These are phyloP conservation scores for Canavalia ensiformis DNA, from an alignment of 306 rosid species.

Conservation along the genomic window DNA sequence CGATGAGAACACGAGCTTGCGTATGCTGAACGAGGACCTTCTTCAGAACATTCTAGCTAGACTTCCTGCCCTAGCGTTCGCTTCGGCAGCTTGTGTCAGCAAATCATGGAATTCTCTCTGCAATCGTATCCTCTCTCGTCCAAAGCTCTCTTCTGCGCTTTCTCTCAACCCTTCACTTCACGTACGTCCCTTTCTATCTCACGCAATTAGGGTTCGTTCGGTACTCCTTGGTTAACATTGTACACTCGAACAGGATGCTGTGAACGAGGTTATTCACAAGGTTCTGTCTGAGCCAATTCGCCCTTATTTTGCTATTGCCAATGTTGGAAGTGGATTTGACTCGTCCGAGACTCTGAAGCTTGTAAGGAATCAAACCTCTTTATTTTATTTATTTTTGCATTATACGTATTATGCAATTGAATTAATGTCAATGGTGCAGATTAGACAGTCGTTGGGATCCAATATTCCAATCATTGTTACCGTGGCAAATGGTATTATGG, in stretches of 20 bases:
- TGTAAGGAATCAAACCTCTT: slow-evolving; percentile 49
- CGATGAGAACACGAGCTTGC: neutral
- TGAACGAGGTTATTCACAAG: slow-evolving; percentile 65
- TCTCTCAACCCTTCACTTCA: slow-evolving; percentile 65
- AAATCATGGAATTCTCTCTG: slow-evolving; percentile 66
- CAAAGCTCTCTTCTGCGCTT: slow-evolving; percentile 75
- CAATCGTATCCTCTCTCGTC: slow-evolving; percentile 65
- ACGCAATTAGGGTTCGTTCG: neutral
- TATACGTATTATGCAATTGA: slow-evolving; percentile 26
- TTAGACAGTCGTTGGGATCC: slow-evolving; percentile 58
- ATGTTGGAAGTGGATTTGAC: slow-evolving; percentile 62
- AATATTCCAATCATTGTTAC: slow-evolving; percentile 63
- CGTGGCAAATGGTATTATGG: slow-evolving; percentile 65
- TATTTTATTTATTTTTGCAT: neutral
- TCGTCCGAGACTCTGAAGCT: slow-evolving; percentile 49
- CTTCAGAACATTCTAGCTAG: slow-evolving; percentile 50
- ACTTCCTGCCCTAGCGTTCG: slow-evolving; percentile 69
- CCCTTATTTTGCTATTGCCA: slow-evolving; percentile 71
- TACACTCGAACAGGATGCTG: slow-evolving; percentile 62
- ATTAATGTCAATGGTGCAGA: slow-evolving; percentile 49
- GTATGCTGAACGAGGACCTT: slow-evolving; percentile 54
- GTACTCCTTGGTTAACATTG: slow-evolving; percentile 13
- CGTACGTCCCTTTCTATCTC: slow-evolving; percentile 45
- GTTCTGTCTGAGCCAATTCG: slow-evolving; percentile 80
- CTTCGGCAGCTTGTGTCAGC: slow-evolving; percentile 74